phyloP scores from a whole-genome alignment of 2,329 filamentous ascomycete species.

The Pestalotiopsis sp. region DNA sequence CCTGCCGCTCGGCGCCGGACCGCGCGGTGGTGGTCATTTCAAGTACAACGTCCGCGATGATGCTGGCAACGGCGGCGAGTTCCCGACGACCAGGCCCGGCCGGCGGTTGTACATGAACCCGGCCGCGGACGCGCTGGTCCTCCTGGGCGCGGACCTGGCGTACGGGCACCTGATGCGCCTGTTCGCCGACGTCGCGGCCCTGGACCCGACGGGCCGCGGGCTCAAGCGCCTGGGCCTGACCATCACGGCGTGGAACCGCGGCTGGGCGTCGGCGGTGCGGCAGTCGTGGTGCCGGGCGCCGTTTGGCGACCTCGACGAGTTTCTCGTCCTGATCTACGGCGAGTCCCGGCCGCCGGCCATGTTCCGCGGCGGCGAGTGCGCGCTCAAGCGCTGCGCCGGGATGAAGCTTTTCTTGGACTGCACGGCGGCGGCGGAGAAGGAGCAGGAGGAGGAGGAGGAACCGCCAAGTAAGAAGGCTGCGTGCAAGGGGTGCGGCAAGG shows the following conservation, averaged over 20 bases:
- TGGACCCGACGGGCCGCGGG: conserved; percentile 22
- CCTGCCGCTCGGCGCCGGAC: conserved; percentile 20
- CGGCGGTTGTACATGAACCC: conserved; percentile 33
- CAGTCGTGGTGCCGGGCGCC: conserved; percentile 21
- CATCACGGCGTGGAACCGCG: conserved; percentile 24
- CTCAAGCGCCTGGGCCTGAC: conserved; percentile 28
- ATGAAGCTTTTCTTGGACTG: conserved; percentile 24
- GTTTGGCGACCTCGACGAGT: conserved; percentile 28
- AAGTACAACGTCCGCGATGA: too few relatives aligned
- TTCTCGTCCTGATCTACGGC: conserved; percentile 32
- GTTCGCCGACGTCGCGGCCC: conserved; percentile 21
- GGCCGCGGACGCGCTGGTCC: conserved; percentile 29
- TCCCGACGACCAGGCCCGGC: conserved; percentile 1
- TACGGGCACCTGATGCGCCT: conserved; percentile 22
- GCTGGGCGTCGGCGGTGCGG: conserved; percentile 24
- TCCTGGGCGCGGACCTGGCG: conserved; percentile 30
- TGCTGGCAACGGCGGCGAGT: too few relatives aligned
- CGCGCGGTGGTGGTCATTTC: conserved; percentile 9
- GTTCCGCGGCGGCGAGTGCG: conserved; percentile 27
- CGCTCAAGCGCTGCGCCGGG: conserved; percentile 21
- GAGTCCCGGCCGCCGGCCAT: conserved; percentile 25
- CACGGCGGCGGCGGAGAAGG: conserved; percentile 10
- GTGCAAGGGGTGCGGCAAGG: neutral
- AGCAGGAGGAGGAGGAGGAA: conserved; percentile 11
- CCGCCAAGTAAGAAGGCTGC: conserved; percentile 16